Evolutionary conservation across 2,329 filamentous ascomycete species (phyloP).

Genomic region (Pseudogymnoascus pannorum): DNA sequence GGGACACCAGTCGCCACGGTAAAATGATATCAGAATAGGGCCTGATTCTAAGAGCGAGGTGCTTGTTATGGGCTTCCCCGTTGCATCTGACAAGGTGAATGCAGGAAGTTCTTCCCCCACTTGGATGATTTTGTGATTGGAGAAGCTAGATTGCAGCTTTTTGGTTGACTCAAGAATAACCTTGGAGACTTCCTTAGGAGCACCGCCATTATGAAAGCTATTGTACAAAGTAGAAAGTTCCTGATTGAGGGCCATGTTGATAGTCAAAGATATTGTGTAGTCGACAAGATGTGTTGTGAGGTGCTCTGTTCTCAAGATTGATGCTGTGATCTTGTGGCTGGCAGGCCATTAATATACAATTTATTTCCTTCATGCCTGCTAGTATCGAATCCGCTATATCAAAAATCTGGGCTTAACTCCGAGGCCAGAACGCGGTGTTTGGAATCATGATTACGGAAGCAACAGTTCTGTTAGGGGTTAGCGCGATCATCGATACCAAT

Average conservation of each 20-base stretch:
- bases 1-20: constrained; percentile 41
- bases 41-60: constrained; percentile 27
- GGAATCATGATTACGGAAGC: neutral
- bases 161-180: constrained; percentile 11
- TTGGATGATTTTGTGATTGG: constrained; percentile 24
- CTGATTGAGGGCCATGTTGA: constrained; percentile 16
- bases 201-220: constrained; percentile 14
- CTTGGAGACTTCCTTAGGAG: constrained; percentile 13
- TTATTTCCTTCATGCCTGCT: neutral
- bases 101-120: constrained; percentile 29
- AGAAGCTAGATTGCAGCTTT: constrained; percentile 14
- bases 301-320: neutral
- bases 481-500: neutral
- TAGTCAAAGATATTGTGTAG: constrained; percentile 13
- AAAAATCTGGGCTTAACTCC: neutral
- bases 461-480: neutral
- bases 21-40: constrained; percentile 38
- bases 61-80: constrained; percentile 29
- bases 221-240: constrained; percentile 14
- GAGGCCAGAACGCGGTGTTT: neutral
- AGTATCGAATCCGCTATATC: neutral
- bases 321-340: neutral
- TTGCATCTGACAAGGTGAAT: constrained; percentile 31
- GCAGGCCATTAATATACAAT: neutral
- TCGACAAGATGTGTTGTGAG: neutral